Base-by-base conservation (phyloP, 306 rosid species). In the Aeschynomene evenia region DNA sequence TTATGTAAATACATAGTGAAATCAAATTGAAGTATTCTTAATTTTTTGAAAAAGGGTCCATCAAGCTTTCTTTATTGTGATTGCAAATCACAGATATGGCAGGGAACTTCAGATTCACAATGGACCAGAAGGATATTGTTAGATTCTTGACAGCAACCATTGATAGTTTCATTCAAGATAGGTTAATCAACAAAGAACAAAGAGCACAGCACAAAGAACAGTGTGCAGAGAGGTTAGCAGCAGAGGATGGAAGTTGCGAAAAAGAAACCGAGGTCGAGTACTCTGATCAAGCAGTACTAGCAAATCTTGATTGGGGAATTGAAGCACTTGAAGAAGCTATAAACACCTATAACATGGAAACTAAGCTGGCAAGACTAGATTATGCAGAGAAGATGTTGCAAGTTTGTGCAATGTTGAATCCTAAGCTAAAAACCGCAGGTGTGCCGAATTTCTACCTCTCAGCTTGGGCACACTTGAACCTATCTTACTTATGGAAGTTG, bases 311-410 rank as follows among this genome's bases (percentile, higher is more conserved):
- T 66, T 88, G 98, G 98, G 98, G 94, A 10, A 90, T 93, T 55
- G 98, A 93, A 70, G 96, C 97, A 14, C 90, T 93, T 43, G 96
- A 90, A 80, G 98, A 93, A 84, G 94, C 98, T 39, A 84, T 93
- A n/a, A 64, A 78, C 40, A 93, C 96, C 11, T 93, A 82, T 9
- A 90, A 90, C 33, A 77, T 82, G 85, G 98, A 90, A 77, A 88
- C 97, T 43, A 93, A 90, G 79, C 91, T 85, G 63, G 97, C 98
- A 0, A 76, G 97, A 7, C 79, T 93, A 23, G 97, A 90, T 58
- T 77, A 93, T 62, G 96, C 97, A 0, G 96, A 86, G 73, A 93
- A 85, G 77, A 93, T 90, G 98, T 61, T 93, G 67, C 97, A 88
- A 77, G 97, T 93, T 9, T 90, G 96, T 81, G 98, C 98, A 61